Base-by-base conservation (phyloP, 1,139 yeast genomes). In the Yamadazyma sp. region DNA sequence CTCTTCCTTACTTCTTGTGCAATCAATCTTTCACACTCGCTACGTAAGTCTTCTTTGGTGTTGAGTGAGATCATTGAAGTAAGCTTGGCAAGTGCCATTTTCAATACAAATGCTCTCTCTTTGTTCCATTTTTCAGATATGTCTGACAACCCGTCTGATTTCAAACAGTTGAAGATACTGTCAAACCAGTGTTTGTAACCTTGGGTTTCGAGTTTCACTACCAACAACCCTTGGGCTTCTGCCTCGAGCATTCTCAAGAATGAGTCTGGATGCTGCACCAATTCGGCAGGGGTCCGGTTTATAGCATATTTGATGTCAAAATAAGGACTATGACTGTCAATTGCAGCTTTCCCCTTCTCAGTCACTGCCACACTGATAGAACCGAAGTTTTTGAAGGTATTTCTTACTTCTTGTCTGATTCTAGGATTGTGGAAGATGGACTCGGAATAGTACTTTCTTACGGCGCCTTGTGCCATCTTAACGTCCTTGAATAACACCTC, bases 191-290 rank as follows among this genome's bases (percentile, higher is more conserved):
- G 63, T 23, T 63, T 62, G 44, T 55, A 68, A 45, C 69, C 75
- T 43, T 63, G 63, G 14, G 74, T 68, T 41, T 71, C 73, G 34
- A 78, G 73, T 40, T 71, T 67, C 30, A 77, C 61, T 22, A 72
- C 73, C 11, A 73, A 65, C 37, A 75, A 59, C 65, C 95, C 77
- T 65, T 78, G 53, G 61, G 65, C 62, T 58, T 92, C 98, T 1
- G 98, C 98, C 55, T 86, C 91, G 38, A 91, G 66, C 96, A 92
- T 92, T 54, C 95, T 78, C 53, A 94, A 70, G 49, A 86, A 86
- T 22, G 85, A 68, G 53, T 88, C 95, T 0, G 98, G 98, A 38
- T 79, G 73, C 33, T 71, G 72, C 3, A 79, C 77, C 53, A 94
- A 77, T 44, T 89, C 92, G 9, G 76, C 75, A 9, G 92, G 83